phyloP scores from a whole-genome alignment of 1,284 basidiomycete genomes.

The Sanghuangporus sanghuang region DNA sequence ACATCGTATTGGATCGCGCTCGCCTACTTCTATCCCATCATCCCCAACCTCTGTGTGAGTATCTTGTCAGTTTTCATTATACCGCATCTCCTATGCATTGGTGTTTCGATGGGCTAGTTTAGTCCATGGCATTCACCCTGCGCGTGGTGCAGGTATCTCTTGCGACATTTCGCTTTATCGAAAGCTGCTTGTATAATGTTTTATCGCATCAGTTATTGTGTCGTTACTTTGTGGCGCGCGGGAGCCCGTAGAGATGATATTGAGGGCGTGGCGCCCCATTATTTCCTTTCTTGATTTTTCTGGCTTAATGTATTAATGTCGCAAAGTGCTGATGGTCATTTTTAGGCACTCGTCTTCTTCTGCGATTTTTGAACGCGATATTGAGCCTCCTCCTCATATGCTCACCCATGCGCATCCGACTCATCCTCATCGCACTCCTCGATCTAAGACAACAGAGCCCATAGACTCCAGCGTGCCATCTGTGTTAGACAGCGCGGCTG shows the following conservation, averaged over 20 bases:
- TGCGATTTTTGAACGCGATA: constrained; percentile 79
- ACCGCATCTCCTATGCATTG: no score
- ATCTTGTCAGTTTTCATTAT: constrained; percentile 16
- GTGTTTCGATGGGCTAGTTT: no score
- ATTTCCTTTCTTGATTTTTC: background rate
- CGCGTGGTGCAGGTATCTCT: background rate
- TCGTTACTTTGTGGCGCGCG: background rate
- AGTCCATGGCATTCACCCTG: no score
- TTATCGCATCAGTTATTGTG: no score
- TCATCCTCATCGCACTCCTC: constrained; percentile 67
- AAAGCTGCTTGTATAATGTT: no score
- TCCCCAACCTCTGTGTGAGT: constrained; percentile 72
- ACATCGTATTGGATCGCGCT: constrained; percentile 49
- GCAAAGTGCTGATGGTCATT: constrained; percentile 1
- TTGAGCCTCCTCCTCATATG: constrained; percentile 50
- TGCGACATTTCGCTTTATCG: background rate
- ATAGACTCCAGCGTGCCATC: constrained; percentile 70
- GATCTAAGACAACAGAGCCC: constrained; percentile 63
- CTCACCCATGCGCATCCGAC: constrained; percentile 30
- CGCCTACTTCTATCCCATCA: constrained; percentile 66
- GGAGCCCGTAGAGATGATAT: background rate
- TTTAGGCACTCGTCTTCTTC: constrained; percentile 69
- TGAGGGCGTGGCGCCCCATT: background rate
- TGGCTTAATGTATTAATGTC: background rate
- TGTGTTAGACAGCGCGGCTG: constrained; percentile 69